Evolutionary conservation across 2,329 filamentous ascomycete genomes (phyloP).

Genomic region (Hymenoscyphus occultus): DNA sequence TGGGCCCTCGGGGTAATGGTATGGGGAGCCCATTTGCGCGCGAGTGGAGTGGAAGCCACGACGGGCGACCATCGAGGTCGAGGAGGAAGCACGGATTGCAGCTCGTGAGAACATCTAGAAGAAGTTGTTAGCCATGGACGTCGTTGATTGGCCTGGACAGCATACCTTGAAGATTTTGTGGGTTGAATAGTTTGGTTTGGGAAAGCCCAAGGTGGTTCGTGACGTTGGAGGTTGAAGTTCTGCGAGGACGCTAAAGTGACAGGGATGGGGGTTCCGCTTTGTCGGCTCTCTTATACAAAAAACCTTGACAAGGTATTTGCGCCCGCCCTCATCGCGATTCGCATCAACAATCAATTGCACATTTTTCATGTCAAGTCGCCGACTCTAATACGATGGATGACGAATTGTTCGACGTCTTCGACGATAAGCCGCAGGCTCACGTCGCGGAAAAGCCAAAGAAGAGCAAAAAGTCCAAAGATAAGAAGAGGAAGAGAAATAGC

Average conservation of each 20-base stretch:
- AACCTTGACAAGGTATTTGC: slow-evolving; percentile 3
- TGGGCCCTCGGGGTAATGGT: slow-evolving; percentile 97
- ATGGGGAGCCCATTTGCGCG: slow-evolving; percentile 79
- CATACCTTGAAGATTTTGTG: slow-evolving; percentile 29
- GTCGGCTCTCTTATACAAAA: slow-evolving; percentile 3
- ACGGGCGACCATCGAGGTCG: slow-evolving; percentile 71
- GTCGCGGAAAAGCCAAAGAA: slow-evolving; percentile 36
- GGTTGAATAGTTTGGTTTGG: slow-evolving; percentile 18
- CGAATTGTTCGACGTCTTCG: slow-evolving; percentile 80
- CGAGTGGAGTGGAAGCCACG: slow-evolving; percentile 94
- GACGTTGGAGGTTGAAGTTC: slow-evolving; percentile 22
- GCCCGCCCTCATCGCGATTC: background rate
- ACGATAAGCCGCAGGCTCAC: slow-evolving; percentile 57
- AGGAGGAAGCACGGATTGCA: slow-evolving; percentile 55
- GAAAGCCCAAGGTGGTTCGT: slow-evolving; percentile 18
- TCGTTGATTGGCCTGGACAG: slow-evolving; percentile 40
- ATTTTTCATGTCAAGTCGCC: background rate
- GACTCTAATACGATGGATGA: slow-evolving; percentile 59
- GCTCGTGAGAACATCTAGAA: slow-evolving; percentile 79
- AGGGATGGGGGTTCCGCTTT: slow-evolving; percentile 3
- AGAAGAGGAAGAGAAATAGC: slow-evolving; percentile 78
- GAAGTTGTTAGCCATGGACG: slow-evolving; percentile 18
- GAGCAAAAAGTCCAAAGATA: slow-evolving; percentile 38
- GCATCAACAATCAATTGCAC: background rate
- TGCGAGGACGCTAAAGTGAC: slow-evolving; percentile 12